Percentiles rank a stretch among this genome's conserved stretches.
phyloP scores from a whole-genome alignment of 805 yeast species.

The Yarrowia sp. region DNA sequence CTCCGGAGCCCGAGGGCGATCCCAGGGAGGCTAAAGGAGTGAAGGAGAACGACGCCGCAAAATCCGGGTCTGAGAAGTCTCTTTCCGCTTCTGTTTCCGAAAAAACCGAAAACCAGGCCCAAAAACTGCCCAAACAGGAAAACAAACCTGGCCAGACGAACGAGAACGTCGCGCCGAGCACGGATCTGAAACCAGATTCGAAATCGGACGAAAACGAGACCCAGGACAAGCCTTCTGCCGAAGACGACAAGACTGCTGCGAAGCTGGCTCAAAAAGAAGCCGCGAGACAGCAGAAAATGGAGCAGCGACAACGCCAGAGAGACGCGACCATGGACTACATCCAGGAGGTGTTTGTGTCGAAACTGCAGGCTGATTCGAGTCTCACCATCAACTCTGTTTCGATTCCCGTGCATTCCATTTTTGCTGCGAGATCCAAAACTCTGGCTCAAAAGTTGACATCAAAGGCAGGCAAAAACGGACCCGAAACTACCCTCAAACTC shows the following conservation, averaged over 20 bases:
- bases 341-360: neutral
- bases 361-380: neutral
- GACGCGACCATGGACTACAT: neutral
- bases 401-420: conserved; percentile 35
- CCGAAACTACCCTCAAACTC: neutral
- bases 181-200: neutral
- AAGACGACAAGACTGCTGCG: neutral
- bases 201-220: neutral
- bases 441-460: neutral
- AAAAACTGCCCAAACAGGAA: neutral
- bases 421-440: conserved; percentile 34
- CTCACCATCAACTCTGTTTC: neutral
- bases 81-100: too few relatives aligned
- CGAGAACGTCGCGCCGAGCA: neutral
- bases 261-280: neutral
- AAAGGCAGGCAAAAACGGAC: neutral
- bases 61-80: neutral
- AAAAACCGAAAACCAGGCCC: neutral
- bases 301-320: neutral
- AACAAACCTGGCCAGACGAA: neutral
- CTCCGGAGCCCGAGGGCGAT: conserved; percentile 16
- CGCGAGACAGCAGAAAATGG: neutral
- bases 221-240: neutral
- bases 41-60: too few relatives aligned
- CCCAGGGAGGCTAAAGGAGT: too few relatives aligned